Conservation (phyloP, 192 early-diverging fungal species). For the Coemansia sp. region DNA sequence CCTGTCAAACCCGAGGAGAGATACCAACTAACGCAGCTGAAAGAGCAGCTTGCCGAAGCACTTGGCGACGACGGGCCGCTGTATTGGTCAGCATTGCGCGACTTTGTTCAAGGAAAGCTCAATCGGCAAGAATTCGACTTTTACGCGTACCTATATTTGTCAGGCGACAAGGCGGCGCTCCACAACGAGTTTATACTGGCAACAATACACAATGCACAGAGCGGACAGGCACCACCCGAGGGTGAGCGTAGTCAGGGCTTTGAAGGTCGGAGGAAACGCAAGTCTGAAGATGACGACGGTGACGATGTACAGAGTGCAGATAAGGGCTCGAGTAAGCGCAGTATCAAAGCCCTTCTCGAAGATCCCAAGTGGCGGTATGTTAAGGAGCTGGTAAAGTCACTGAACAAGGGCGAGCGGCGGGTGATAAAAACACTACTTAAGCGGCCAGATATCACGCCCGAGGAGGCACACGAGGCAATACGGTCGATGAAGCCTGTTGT, state of each 20-base stretch:
- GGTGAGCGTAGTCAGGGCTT: slow-evolving; percentile 58
- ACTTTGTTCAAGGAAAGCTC: slow-evolving; percentile 73
- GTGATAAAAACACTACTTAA: slow-evolving; percentile 63
- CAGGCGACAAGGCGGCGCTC: slow-evolving; percentile 52
- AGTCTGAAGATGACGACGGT: slow-evolving; percentile 23
- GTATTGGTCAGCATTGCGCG: slow-evolving; percentile 71
- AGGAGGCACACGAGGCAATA: slow-evolving; percentile 31
- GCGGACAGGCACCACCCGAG: slow-evolving; percentile 61
- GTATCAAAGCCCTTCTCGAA: slow-evolving; percentile 53
- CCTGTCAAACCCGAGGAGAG: slow-evolving; percentile 33
- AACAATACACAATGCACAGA: slow-evolving; percentile 75
- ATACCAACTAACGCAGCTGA: slow-evolving; percentile 56
- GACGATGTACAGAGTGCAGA: slow-evolving; percentile 11
- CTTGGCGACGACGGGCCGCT: slow-evolving; percentile 71
- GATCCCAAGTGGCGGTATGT: slow-evolving; percentile 56
- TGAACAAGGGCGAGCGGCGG: slow-evolving; percentile 66
- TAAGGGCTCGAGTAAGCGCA: slow-evolving; percentile 46
- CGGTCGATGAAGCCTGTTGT: slow-evolving; percentile 49
- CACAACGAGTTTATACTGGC: slow-evolving; percentile 78
- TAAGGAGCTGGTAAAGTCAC: slow-evolving; percentile 68
- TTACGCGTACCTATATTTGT: slow-evolving; percentile 67
- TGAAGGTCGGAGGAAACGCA: slow-evolving; percentile 43
- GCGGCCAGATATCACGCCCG: slow-evolving; percentile 41
- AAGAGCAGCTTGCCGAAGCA: slow-evolving; percentile 70
- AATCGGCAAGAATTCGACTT: slow-evolving; percentile 78